A percentile compares a stretch with the other conserved stretches of the same genome.
phyloP scores from a whole-genome alignment of 208 protist genomes.

The Tritrichomonas musculus region DNA sequence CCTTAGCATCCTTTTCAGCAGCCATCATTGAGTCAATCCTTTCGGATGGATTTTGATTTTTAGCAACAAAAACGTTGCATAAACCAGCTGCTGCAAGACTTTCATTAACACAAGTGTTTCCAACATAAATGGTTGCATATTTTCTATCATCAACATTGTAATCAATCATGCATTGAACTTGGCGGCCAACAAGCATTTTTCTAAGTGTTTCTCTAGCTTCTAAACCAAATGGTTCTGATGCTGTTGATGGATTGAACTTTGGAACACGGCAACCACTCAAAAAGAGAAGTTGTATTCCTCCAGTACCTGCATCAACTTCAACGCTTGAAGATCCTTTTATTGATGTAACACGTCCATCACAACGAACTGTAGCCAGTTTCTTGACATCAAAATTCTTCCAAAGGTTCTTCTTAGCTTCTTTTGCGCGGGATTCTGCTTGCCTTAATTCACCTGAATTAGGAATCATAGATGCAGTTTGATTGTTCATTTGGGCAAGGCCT shows the following conservation, averaged over 20 bases:
- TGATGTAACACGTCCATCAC: background rate
- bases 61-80: background rate
- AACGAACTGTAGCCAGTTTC: background rate
- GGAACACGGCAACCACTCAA: background rate
- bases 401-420: background rate
- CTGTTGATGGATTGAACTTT: background rate
- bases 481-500: background rate
- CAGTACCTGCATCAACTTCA: background rate
- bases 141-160: background rate
- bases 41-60: background rate
- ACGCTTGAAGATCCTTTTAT: background rate
- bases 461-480: background rate
- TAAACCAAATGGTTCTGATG: background rate
- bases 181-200: background rate
- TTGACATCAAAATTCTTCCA: background rate
- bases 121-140: background rate
- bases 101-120: background rate
- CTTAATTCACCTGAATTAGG: background rate
- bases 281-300: background rate
- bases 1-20: background rate
- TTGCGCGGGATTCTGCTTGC: background rate
- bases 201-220: background rate
- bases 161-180: background rate
- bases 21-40: background rate
- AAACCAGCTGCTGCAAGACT: background rate